These are phyloP conservation scores for Canariomyces notabilis DNA, from an alignment of 2,329 filamentous ascomycete species.

Conservation along the genomic window DNA sequence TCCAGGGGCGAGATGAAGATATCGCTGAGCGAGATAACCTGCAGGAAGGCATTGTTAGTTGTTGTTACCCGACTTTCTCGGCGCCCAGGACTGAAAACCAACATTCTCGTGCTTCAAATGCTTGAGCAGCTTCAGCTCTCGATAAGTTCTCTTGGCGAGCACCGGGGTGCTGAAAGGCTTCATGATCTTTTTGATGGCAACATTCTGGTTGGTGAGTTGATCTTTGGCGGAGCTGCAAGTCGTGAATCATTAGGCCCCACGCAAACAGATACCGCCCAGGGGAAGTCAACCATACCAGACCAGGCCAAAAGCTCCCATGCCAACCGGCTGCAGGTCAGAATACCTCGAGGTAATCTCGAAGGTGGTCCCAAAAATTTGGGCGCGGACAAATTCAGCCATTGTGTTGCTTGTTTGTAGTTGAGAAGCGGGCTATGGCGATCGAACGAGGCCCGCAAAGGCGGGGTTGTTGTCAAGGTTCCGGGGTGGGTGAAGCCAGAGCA, in stretches of 20 bases:
- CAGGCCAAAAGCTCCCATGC: constrained; percentile 97
- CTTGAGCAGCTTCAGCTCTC: constrained; percentile 95
- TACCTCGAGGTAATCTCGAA: constrained; percentile 99
- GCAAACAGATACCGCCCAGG: background rate
- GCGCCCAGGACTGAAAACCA: constrained; percentile 22
- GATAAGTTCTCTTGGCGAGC: constrained; percentile 93
- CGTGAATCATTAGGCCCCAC: constrained; percentile 16
- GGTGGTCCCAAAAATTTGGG: constrained; percentile 98
- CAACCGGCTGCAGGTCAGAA: constrained; percentile 94
- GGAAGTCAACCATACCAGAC: constrained; percentile 64
- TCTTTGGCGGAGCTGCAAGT: constrained; percentile 86
- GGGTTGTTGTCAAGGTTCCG: constrained; percentile 3
- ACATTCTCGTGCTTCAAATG: constrained; percentile 97
- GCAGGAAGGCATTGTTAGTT: constrained; percentile 23
- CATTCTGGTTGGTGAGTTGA: constrained; percentile 92
- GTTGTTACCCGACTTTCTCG: background rate
- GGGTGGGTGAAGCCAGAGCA: background rate
- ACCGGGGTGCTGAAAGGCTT: constrained; percentile 99
- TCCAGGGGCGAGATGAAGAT: constrained; percentile 99
- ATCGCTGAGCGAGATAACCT: constrained; percentile 97
- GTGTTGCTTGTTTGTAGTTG: too few species aligned
- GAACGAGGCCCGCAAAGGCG: constrained; percentile 5
- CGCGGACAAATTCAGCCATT: constrained; percentile 99
- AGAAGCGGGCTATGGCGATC: constrained; percentile 16
- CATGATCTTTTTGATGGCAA: constrained; percentile 99